A percentile compares a stretch with the other conserved stretches of the same genome.
Conservation (phyloP, 2,329 filamentous ascomycete species). For the Parascedosporium putredinis region DNA sequence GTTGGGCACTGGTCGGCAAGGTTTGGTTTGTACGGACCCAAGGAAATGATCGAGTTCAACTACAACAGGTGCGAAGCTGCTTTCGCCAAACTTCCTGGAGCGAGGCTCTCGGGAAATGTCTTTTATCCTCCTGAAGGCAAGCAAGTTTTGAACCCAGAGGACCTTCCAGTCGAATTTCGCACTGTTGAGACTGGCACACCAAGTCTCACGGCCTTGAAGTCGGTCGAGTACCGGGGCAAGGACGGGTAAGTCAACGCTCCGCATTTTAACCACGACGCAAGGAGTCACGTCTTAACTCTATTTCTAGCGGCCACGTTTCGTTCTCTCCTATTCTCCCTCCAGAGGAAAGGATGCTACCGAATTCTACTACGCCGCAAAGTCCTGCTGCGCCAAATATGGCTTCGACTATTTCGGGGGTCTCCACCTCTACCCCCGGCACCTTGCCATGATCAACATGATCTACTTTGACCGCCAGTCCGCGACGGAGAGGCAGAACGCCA, state of each 20-base stretch:
- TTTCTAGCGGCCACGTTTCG: constrained; percentile 26
- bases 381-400: constrained; percentile 14
- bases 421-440: constrained; percentile 16
- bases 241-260: not conserved
- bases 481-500: constrained; percentile 22
- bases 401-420: constrained; percentile 23
- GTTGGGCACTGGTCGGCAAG: constrained; percentile 37
- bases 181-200: constrained; percentile 23
- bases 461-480: constrained; percentile 35
- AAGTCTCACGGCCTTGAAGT: constrained; percentile 20
- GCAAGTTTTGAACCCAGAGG: constrained; percentile 20
- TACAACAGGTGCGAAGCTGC: constrained; percentile 22
- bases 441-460: constrained; percentile 33
- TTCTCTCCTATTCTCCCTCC: constrained; percentile 27
- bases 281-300: constrained; percentile 28
- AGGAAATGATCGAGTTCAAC: constrained; percentile 20
- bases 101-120: constrained; percentile 11
- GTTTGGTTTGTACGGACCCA: constrained; percentile 27
- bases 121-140: constrained; percentile 24
- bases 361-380: constrained; percentile 22
- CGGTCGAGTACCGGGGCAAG: constrained; percentile 6
- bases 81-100: constrained; percentile 21
- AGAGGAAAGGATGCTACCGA: constrained; percentile 22
- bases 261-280: constrained; percentile 22
- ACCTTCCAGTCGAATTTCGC: constrained; percentile 24